phyloP scores from a whole-genome alignment of 805 yeast genomes.

The Zygosaccharomyces rouxii region DNA sequence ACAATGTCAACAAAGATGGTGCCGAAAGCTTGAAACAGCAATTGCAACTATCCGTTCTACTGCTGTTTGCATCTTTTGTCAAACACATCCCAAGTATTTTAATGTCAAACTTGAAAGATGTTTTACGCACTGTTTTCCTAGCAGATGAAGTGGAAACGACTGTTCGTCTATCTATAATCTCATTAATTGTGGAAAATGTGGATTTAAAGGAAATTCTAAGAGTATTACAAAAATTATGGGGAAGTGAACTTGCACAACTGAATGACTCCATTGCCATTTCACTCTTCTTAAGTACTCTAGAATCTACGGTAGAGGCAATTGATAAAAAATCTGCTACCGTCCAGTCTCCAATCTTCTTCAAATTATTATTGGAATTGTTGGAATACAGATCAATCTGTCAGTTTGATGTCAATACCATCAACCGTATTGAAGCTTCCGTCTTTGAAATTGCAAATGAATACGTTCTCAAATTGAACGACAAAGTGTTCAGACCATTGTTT shows the following conservation, averaged over 20 bases:
- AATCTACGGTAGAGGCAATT: slow-evolving; percentile 56
- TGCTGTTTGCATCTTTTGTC: slow-evolving; percentile 67
- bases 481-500: slow-evolving; percentile 87
- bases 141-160: slow-evolving; percentile 56
- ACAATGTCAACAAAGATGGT: slow-evolving; percentile 24
- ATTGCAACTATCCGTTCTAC: slow-evolving; percentile 65
- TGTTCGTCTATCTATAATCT: slow-evolving; percentile 58
- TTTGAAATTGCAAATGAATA: slow-evolving; percentile 67
- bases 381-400: slow-evolving; percentile 58
- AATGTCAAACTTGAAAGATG: slow-evolving; percentile 59
- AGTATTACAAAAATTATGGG: slow-evolving; percentile 63
- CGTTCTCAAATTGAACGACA: slow-evolving; percentile 90
- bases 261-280: slow-evolving; percentile 52
- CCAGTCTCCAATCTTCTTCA: slow-evolving; percentile 63
- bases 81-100: slow-evolving; percentile 85
- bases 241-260: slow-evolving; percentile 34
- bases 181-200: slow-evolving; percentile 58
- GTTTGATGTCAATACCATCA: slow-evolving; percentile 68
- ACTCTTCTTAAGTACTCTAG: slow-evolving; percentile 63
- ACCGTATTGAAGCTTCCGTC: slow-evolving; percentile 74
- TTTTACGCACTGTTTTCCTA: slow-evolving; percentile 53
- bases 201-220: slow-evolving; percentile 61
- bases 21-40: slow-evolving; percentile 32
- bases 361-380: slow-evolving; percentile 63
- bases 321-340: slow-evolving; percentile 74